Conservation (phyloP, 495 filamentous ascomycete species). For the Penicillium bialowiezense region DNA sequence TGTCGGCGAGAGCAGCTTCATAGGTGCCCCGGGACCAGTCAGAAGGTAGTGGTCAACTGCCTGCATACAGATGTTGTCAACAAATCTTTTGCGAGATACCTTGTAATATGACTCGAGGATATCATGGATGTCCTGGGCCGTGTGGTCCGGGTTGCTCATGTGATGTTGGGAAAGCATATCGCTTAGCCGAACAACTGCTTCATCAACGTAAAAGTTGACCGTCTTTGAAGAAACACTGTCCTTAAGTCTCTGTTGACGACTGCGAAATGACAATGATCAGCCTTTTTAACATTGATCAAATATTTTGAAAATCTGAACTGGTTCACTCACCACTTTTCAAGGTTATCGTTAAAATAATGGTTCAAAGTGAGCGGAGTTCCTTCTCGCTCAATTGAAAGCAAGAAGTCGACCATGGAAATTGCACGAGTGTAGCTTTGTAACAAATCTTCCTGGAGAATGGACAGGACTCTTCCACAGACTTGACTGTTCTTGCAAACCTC, state of each 20-base stretch:
- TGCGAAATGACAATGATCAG: constrained; percentile 6
- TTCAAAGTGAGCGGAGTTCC: constrained; percentile 48
- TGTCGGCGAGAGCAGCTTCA: constrained; percentile 31
- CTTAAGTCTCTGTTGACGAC: constrained; percentile 8
- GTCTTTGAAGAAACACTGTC: not conserved
- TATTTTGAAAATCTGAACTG: not conserved
- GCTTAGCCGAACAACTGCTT: constrained; percentile 18
- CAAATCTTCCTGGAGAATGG: constrained; percentile 42
- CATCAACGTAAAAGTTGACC: not conserved
- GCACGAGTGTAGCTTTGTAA: constrained; percentile 38
- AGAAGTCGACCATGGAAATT: constrained; percentile 38
- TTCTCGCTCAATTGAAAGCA: constrained; percentile 50
- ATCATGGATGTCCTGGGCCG: constrained; percentile 38
- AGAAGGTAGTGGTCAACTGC: constrained; percentile 33
- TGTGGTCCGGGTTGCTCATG: constrained; percentile 43
- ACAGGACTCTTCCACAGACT: constrained; percentile 36
- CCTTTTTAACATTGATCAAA: not conserved
- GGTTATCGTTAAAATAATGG: constrained; percentile 51
- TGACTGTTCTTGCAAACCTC: constrained; percentile 35
- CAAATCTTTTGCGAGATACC: constrained; percentile 28
- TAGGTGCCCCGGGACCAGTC: constrained; percentile 29
- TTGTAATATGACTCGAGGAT: constrained; percentile 40
- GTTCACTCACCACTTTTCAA: constrained; percentile 37
- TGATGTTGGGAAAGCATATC: constrained; percentile 11
- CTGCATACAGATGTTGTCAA: constrained; percentile 40